These are phyloP conservation scores for Calamus simplicifolius DNA, from an alignment of 176 grass and related monocot species.

Conservation along the genomic window DNA sequence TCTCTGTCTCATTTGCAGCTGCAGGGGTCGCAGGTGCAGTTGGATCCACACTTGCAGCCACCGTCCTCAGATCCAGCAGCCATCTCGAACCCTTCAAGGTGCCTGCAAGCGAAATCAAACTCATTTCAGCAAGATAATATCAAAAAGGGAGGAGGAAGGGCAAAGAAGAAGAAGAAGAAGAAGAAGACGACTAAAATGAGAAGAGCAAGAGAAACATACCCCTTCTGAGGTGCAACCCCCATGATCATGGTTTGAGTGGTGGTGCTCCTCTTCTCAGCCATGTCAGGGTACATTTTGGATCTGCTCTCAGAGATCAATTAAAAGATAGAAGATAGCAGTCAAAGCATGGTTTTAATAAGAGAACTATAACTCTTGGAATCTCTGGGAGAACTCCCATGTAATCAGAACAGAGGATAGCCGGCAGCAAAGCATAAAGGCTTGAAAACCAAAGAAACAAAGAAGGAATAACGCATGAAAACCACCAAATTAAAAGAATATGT, in stretches of 20 bases:
- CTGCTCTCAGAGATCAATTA: slow-evolving; percentile 16
- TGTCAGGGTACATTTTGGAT: slow-evolving; percentile 65
- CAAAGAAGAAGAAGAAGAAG: too few species aligned
- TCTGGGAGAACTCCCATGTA: too few species aligned
- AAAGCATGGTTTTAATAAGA: too few species aligned
- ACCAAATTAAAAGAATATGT: too few species aligned
- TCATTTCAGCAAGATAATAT: too few species aligned
- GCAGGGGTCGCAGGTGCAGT: slow-evolving; percentile 74
- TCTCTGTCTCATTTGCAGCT: slow-evolving; percentile 46
- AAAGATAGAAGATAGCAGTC: not conserved
- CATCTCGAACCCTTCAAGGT: slow-evolving; percentile 24
- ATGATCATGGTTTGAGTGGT: slow-evolving; percentile 36
- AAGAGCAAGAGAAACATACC: too few species aligned
- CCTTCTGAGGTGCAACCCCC: slow-evolving; percentile 49
- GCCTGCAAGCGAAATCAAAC: slow-evolving; percentile 16
- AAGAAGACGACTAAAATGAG: not conserved
- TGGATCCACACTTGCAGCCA: slow-evolving; percentile 55
- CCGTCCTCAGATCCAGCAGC: slow-evolving; percentile 36
- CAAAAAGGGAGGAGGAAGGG: too few species aligned
- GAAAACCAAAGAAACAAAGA: too few species aligned
- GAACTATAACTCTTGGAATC: too few species aligned
- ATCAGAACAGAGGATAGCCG: too few species aligned
- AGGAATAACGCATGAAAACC: too few species aligned
- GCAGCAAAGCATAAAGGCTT: too few species aligned
- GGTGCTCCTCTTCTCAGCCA: slow-evolving; percentile 38